Conservation (phyloP, 2,329 filamentous ascomycete genomes). For the Sporothrix curviconia region DNA sequence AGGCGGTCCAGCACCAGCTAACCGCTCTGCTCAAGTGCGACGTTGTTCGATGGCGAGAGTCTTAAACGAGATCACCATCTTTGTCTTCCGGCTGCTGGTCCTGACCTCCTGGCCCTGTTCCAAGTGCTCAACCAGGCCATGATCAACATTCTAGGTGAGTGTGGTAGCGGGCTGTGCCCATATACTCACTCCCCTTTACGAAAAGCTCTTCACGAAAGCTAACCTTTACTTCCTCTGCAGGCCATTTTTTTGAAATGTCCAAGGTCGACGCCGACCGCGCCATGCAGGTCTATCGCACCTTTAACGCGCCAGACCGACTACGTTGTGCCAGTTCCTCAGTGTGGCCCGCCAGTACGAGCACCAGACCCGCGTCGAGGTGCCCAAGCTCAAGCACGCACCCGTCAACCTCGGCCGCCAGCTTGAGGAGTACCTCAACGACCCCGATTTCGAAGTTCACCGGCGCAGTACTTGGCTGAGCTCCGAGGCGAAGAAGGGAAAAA, state of each 20-base stretch:
- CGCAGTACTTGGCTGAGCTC: constrained; percentile 87
- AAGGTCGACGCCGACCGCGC: constrained; percentile 87
- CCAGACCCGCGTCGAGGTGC: constrained; percentile 86
- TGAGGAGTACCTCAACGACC: constrained; percentile 89
- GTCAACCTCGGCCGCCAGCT: constrained; percentile 83
- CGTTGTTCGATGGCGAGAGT: constrained; percentile 80
- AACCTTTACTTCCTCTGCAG: constrained; percentile 40
- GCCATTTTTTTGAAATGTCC: constrained; percentile 98
- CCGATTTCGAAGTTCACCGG: constrained; percentile 90
- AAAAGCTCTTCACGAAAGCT: too few relatives aligned
- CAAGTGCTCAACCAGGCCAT: constrained; percentile 94
- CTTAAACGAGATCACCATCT: constrained; percentile 96
- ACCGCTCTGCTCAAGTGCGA: constrained; percentile 76
- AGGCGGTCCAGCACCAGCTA: constrained; percentile 83
- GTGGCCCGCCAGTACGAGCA: constrained; percentile 86
- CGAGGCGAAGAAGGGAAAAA: constrained; percentile 56
- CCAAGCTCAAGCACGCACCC: constrained; percentile 94
- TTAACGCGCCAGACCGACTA: constrained; percentile 87
- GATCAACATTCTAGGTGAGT: constrained; percentile 86
- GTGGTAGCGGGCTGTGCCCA: too few relatives aligned
- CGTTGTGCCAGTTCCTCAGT: constrained; percentile 82
- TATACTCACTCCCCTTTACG: too few relatives aligned
- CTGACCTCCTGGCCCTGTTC: constrained; percentile 81
- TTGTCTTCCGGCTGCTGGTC: constrained; percentile 85
- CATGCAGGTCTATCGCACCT: constrained; percentile 84